A percentile compares a stretch with the other conserved stretches of the same genome.
phyloP scores from a whole-genome alignment of 805 yeast species.

The Kuraishia borneana region DNA sequence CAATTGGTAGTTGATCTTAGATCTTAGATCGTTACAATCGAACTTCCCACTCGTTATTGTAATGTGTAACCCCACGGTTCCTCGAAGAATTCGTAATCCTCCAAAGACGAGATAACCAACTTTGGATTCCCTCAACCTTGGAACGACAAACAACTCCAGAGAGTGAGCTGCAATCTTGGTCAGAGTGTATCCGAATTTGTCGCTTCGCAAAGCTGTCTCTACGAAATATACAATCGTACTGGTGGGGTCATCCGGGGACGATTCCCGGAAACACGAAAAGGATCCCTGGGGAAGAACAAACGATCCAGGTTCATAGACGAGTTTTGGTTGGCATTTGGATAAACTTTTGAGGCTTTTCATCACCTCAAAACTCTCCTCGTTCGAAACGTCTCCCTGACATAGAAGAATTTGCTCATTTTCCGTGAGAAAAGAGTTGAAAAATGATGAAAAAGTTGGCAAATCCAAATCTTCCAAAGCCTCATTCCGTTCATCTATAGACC shows the following conservation, averaged over 20 bases:
- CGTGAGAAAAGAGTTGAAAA: conserved; percentile 17
- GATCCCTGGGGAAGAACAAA: conserved; percentile 23
- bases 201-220: conserved; percentile 41
- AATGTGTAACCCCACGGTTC: conserved; percentile 48
- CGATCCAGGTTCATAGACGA: conserved; percentile 22
- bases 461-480: conserved; percentile 44
- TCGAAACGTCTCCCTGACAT: too few relatives aligned
- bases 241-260: conserved; percentile 35
- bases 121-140: conserved; percentile 43
- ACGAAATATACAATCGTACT: conserved; percentile 40
- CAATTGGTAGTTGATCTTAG: conserved; percentile 37
- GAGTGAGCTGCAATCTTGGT: conserved; percentile 35
- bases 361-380: too few relatives aligned
- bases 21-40: conserved; percentile 27
- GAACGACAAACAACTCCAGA: conserved; percentile 29
- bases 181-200: conserved; percentile 22
- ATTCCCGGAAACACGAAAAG: conserved; percentile 21
- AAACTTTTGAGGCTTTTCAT: not conserved
- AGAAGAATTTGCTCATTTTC: conserved; percentile 21
- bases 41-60: conserved; percentile 41
- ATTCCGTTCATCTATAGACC: conserved; percentile 42
- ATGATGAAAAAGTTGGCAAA: conserved; percentile 18
- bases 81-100: conserved; percentile 39
- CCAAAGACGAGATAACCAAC: conserved; percentile 54
- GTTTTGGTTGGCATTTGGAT: not conserved